Base-by-base conservation (phyloP, 345 rosid species). In the Rhodomyrtus tomentosa region DNA sequence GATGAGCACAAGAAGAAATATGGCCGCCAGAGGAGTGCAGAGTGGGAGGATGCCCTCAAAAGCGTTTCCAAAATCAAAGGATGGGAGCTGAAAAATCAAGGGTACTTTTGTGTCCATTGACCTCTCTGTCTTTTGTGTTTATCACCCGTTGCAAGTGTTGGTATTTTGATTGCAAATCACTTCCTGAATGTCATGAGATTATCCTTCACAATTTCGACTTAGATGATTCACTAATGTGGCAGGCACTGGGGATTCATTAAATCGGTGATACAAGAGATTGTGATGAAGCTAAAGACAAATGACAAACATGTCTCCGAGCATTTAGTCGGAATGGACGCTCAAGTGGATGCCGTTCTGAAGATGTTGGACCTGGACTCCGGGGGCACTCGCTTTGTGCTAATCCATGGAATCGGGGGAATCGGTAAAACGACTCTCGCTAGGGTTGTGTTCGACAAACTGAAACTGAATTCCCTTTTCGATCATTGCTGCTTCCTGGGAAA, bases 301-400 rank as follows among this genome's bases (percentile, higher is more conserved):
- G 73, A 59, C 38, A 59, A 14, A 59, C 3, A 3, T 22, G 40
- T 62, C 3, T 5, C 21, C 15, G 73, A 9, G 29, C 73, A 27
- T 59, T 59, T 59, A 59, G 73, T 59, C 1, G 68, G 36, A n/a
- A 58, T 0, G 36, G 68, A 27, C 1, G 8, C n/a, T 58, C 36
- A 2, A 58, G 36, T 59, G 73, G 32, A 59, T 0, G 38, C 21
- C 3, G 73, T 59, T 27, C 21, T 59, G 10, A 59, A 59, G 38
- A 27, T 59, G 38, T 14, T 59, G 0, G 0, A 27, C 15, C 21
- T 62, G 74, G 42, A 32, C 22, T 62, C 74, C 0, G 24, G 11
- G 24, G 74, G 42, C 74, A 16, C 1, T 22, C 42, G 12, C 8
- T 62, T 16, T 62, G 12, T 62, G 40, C 74, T 62, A 62, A 62